These are phyloP conservation scores for Phoma sp. DNA, from an alignment of 2,329 filamentous ascomycete species.

Conservation along the genomic window DNA sequence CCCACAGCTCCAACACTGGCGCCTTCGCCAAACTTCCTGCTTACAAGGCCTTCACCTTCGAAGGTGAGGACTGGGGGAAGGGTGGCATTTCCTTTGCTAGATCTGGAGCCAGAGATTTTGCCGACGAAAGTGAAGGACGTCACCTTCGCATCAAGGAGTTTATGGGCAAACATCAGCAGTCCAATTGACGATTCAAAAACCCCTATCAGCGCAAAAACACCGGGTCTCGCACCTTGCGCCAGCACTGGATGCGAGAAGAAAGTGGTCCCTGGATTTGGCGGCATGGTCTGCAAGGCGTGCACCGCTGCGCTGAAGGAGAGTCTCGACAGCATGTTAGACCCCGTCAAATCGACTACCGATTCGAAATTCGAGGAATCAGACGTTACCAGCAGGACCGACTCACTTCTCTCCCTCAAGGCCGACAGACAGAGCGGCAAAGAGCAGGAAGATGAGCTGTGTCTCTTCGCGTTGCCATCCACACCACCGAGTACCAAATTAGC, in stretches of 20 bases:
- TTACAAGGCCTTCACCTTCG: not conserved
- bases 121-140: too few relatives aligned
- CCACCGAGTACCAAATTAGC: not conserved
- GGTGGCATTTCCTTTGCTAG: not conserved
- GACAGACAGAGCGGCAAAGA: not conserved
- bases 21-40: not conserved
- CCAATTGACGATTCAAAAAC: not conserved
- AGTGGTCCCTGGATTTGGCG: not conserved
- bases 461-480: not conserved
- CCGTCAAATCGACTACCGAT: too few relatives aligned
- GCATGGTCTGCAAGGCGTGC: not conserved
- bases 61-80: not conserved
- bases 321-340: too few relatives aligned
- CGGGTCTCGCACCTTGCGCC: not conserved
- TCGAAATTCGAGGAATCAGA: too few relatives aligned
- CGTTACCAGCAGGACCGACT: too few relatives aligned
- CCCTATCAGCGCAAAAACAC: constrained; percentile 4
- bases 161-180: not conserved
- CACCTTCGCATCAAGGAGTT: not conserved
- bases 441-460: not conserved
- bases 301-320: not conserved
- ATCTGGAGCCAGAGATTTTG: too few relatives aligned
- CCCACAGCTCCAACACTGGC: not conserved
- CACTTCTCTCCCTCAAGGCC: too few relatives aligned
- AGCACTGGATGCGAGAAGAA: not conserved